Conservation (phyloP, 2,329 filamentous ascomycete species). For the Hymenoscyphus salicellus region DNA sequence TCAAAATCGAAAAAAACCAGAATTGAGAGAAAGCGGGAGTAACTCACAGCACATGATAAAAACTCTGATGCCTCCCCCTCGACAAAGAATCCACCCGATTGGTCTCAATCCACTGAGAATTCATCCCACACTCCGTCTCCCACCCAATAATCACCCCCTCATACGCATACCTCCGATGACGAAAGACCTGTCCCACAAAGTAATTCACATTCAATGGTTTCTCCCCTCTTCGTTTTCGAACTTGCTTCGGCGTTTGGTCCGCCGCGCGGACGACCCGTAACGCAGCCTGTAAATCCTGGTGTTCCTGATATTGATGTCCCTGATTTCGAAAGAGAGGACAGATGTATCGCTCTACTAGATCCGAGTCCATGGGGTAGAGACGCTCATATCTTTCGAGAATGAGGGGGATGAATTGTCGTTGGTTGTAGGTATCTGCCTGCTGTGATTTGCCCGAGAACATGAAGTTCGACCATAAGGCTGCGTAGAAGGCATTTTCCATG, state of each 20-base stretch:
- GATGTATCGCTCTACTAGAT: conserved; percentile 39
- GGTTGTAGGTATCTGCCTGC: conserved; percentile 26
- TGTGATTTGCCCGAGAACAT: conserved; percentile 31
- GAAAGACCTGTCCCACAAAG: conserved; percentile 78
- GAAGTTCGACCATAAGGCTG: conserved; percentile 40
- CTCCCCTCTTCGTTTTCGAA: conserved; percentile 32
- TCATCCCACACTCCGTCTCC: conserved; percentile 58
- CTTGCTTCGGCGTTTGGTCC: conserved; percentile 53
- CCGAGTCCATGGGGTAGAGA: conserved; percentile 39
- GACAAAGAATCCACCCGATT: conserved; percentile 60
- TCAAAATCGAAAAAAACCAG: neutral
- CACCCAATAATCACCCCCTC: conserved; percentile 85
- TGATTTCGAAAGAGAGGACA: conserved; percentile 32
- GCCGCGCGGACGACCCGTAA: conserved; percentile 54
- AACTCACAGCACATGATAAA: conserved; percentile 84
- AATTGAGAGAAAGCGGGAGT: conserved; percentile 11
- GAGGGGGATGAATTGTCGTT: conserved; percentile 36
- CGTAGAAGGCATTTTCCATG: conserved; percentile 40
- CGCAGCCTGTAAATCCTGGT: conserved; percentile 46
- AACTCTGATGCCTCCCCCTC: conserved; percentile 64
- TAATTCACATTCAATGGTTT: conserved; percentile 52
- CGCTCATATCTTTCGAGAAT: conserved; percentile 38
- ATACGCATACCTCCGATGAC: conserved; percentile 76
- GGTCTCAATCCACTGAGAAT: conserved; percentile 55
- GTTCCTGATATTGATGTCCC: conserved; percentile 33